Evolutionary conservation across 768 basidiomycete species (phyloP).

Genomic region (Termitomyces sp.): DNA sequence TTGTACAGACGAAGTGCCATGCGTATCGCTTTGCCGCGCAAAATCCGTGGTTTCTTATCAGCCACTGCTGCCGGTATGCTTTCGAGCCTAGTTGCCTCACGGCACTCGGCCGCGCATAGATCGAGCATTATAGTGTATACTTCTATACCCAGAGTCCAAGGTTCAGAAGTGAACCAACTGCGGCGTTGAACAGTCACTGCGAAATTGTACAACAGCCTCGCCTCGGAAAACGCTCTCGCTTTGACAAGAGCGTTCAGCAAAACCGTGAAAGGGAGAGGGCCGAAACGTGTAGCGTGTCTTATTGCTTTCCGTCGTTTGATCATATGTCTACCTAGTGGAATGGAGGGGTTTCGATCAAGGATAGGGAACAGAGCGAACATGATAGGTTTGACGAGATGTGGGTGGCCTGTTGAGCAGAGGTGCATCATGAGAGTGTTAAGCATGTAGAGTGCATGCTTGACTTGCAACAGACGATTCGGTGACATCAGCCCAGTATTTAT

Average conservation of each 20-base stretch:
- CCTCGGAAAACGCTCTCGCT: slow-evolving; percentile 52
- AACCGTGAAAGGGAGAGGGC: slow-evolving; percentile 55
- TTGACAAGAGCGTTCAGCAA: slow-evolving; percentile 60
- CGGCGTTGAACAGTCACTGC: slow-evolving; percentile 53
- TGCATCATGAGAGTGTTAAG: slow-evolving; percentile 49
- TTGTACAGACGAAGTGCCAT: slow-evolving; percentile 7
- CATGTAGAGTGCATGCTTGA: slow-evolving; percentile 35
- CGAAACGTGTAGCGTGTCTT: slow-evolving; percentile 40
- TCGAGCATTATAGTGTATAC: slow-evolving; percentile 74
- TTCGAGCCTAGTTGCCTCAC: slow-evolving; percentile 11
- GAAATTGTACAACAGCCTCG: slow-evolving; percentile 48
- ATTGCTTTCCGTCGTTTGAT: slow-evolving; percentile 24
- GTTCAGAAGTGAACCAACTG: slow-evolving; percentile 41
- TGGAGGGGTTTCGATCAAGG: slow-evolving; percentile 22
- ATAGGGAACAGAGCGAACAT: slow-evolving; percentile 58
- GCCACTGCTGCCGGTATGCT: slow-evolving; percentile 11
- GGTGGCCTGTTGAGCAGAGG: slow-evolving; percentile 45
- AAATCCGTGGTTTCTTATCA: background rate
- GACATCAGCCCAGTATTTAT: slow-evolving; percentile 7
- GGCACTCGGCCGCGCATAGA: slow-evolving; percentile 44
- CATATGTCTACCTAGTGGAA: slow-evolving; percentile 22
- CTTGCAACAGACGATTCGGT: slow-evolving; percentile 12
- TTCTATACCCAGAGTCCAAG: slow-evolving; percentile 63
- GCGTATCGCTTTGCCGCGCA: slow-evolving; percentile 1
- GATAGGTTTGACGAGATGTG: slow-evolving; percentile 36